A percentile compares a stretch with the other conserved stretches of the same genome.
phyloP scores from a whole-genome alignment of 768 basidiomycete species.

The Daedaleopsis sinensis region DNA sequence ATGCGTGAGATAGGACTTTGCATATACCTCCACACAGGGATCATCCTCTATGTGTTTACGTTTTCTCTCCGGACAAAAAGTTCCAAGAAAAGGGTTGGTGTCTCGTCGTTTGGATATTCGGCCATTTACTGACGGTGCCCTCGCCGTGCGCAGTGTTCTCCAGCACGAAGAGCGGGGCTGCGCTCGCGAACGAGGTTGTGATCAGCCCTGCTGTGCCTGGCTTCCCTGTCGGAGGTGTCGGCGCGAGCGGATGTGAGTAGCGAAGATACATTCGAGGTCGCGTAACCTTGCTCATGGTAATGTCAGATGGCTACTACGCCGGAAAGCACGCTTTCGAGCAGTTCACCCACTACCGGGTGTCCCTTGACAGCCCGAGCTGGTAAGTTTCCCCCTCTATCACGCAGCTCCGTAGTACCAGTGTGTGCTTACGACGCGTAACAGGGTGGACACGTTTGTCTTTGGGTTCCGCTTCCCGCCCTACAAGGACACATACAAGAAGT shows the following conservation, averaged over 20 bases:
- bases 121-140: constrained; percentile 34
- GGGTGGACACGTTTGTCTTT: constrained; percentile 14
- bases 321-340: constrained; percentile 73
- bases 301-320: constrained; percentile 53
- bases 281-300: not conserved
- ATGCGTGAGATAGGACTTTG: not conserved
- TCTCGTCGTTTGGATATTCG: too few relatives aligned
- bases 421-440: not conserved
- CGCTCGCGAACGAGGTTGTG: constrained; percentile 69
- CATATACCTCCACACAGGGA: constrained; percentile 45
- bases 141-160: constrained; percentile 46
- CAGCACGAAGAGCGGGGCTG: constrained; percentile 69
- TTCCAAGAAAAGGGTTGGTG: constrained; percentile 63
- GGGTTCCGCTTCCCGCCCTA: constrained; percentile 20
- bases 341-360: constrained; percentile 72
- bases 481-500: not conserved
- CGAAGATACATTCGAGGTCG: too few relatives aligned
- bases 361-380: constrained; percentile 45
- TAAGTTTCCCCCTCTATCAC: constrained; percentile 19
- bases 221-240: constrained; percentile 73
- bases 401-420: not conserved
- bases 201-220: constrained; percentile 60
- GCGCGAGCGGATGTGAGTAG: constrained; percentile 66
- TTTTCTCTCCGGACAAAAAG: constrained; percentile 63
- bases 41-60: constrained; percentile 75